Evolutionary conservation across 2,329 filamentous ascomycete species (phyloP), one percentile per base, ranked within the genome.

Genomic region (Aspergillus sp.): DNA sequence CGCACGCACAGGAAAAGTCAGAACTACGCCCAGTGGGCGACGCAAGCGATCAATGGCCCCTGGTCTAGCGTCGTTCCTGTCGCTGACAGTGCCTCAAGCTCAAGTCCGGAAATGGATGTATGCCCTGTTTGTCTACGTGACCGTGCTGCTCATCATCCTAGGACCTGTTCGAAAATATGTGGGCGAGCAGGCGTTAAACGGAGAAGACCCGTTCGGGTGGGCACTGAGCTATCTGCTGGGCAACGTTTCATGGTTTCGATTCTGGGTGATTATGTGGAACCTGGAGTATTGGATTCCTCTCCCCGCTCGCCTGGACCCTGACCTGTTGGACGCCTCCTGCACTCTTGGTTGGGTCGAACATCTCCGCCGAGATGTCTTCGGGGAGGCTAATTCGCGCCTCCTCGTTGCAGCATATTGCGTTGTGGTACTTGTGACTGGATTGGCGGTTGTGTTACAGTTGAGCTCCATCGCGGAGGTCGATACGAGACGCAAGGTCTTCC

Each of bases 401-500:
- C 68, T 90, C 3, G 80, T 98, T 17, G 84, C 85, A 58, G 85
- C 76, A 3, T 96, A 96, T 80, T 98, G 89, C 82, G 65, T 88
- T 1, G 66, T 77, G 3, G 86, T 96, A 57, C 83, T 98, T 15
- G 73, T 85, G 15, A 72, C 86, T 1, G 95, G 94, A 0, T 82
- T 98, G 38, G 78, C 87, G 8, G 82, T 90, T 3, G 91, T 97
- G 7, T 86, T 95, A 55, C 86, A 83, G 44, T 84, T 96, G 39
- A 90, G 89, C 42, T 81, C 87, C 3, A 81, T 91, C 53, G 93
- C 90, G 66, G 93, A 97, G 77, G 94, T 99, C 50, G 95, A 99
- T 77, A 99, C 95, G 1, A 86, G 95, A 53, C 88, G 95, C 54
- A 99, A 99, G 76, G 91, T 98, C 23, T 99, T 99, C 75, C 95